Conservation (phyloP, 345 rosid genomes). For the Populus davidiana region DNA sequence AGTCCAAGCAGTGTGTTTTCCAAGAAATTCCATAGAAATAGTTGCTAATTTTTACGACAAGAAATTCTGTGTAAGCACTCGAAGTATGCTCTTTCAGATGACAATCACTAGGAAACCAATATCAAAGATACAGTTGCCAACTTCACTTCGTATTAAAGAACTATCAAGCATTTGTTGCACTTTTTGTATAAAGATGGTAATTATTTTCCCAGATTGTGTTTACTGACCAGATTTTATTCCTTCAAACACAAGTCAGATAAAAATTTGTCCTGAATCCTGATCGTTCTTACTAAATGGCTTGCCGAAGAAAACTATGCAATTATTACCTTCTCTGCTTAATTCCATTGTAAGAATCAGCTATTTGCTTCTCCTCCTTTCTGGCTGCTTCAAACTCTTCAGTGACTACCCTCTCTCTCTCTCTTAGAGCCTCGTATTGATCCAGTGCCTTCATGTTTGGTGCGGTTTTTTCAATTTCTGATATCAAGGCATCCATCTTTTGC, state of each 20-base stretch:
- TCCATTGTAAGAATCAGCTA: slow-evolving; percentile 71
- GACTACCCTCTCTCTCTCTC: slow-evolving; percentile 71
- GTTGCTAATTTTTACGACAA: too few relatives aligned
- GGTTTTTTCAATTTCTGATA: slow-evolving; percentile 78
- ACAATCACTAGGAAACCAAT: not conserved
- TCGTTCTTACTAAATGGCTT: not conserved
- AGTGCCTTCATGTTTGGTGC: slow-evolving; percentile 95
- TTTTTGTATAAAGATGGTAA: not conserved
- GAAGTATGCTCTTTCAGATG: not conserved
- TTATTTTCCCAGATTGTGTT: not conserved
- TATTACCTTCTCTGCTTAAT: slow-evolving; percentile 79
- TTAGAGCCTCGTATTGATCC: slow-evolving; percentile 84
- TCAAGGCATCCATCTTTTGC: slow-evolving; percentile 66
- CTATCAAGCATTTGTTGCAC: not conserved
- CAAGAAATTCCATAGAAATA: too few relatives aligned
- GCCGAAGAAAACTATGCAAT: not conserved
- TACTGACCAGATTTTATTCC: not conserved
- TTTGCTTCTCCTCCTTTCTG: slow-evolving; percentile 82
- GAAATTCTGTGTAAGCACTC: not conserved
- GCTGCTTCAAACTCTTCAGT: slow-evolving; percentile 84
- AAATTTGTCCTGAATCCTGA: not conserved
- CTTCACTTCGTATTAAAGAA: too few relatives aligned
- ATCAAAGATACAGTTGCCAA: not conserved
- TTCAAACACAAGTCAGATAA: not conserved
- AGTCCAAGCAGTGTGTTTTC: too few relatives aligned